These are phyloP conservation scores for Talaromyces piceae DNA, from an alignment of 2,329 filamentous ascomycete species.

Conservation along the genomic window DNA sequence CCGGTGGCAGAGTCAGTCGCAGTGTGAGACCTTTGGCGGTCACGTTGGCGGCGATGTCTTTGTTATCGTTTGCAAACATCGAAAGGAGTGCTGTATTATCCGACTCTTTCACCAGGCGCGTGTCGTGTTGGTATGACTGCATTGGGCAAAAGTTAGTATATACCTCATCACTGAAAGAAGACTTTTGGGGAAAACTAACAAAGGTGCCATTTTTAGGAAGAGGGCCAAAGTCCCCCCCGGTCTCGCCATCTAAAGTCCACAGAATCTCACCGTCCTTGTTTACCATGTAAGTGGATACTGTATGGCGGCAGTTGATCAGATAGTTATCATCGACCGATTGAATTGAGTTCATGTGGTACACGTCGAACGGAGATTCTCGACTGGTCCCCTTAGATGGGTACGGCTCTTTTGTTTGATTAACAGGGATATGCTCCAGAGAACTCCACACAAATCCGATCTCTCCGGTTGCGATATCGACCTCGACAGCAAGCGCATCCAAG, in stretches of 20 bases:
- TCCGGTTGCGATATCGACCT: conserved; percentile 38
- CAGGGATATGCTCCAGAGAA: conserved; percentile 34
- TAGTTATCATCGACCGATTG: conserved; percentile 25
- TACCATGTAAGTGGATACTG: conserved; percentile 26
- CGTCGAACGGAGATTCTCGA: conserved; percentile 25
- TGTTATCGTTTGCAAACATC: conserved; percentile 26
- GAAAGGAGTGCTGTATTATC: conserved; percentile 24
- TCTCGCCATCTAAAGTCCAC: conserved; percentile 17
- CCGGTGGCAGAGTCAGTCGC: background rate
- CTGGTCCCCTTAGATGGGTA: conserved; percentile 17
- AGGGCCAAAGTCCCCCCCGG: conserved; percentile 2
- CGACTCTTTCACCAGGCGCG: conserved; percentile 29
- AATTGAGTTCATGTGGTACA: conserved; percentile 31
- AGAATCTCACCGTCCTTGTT: conserved; percentile 23
- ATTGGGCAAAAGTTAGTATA: background rate
- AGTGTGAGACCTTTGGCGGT: conserved; percentile 9
- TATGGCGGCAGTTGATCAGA: conserved; percentile 30
- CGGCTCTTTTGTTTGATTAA: conserved; percentile 19
- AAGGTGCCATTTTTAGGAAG: background rate
- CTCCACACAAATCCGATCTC: conserved; percentile 40
- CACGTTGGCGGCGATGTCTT: conserved; percentile 11
- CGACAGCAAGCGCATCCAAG: conserved; percentile 36
- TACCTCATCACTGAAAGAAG: background rate
- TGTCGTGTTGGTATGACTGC: conserved; percentile 28
- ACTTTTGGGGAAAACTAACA: background rate